Evolutionary conservation across 139 green algal genomes (phyloP), one percentile per base, ranked within the genome.

Genomic region (Coccomyxa sp.): DNA sequence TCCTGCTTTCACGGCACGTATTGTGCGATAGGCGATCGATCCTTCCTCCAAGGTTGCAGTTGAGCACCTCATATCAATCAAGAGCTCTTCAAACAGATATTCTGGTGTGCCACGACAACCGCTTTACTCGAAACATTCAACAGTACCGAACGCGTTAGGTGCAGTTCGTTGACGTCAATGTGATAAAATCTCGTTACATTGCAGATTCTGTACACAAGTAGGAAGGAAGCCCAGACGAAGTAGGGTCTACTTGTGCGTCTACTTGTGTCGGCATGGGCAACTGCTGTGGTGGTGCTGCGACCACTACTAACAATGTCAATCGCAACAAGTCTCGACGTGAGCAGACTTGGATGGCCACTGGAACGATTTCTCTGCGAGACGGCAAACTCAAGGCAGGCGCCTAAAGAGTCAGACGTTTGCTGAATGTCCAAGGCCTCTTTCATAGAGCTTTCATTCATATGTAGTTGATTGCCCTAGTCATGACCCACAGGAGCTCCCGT

Each of bases 401-500:
- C 13, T 13, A 28, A 38, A 71, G 11, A 51, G 28, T 74, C 16
- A 57, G 38, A 7, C 38, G 7, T 51, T 51, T 51, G 38, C 38
- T 51, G 38, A 51, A 13, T 23, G 17, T 16, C 14, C 27, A 67
- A 80, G 76, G 76, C 16, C 31, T n/a, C 32, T 60, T 28, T 80
- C 30, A 28, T 13, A 80, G 31, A 25, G 15, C 27, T 18, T 25
- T 15, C 4, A 80, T 18, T 21, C 1, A 7, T 21, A 57, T 21
- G n/a, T 78, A 45, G 14, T 31, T 27, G 58, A 67, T n/a, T 10
- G 45, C n/a, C 16, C 13, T 28, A 32, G 27, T 74, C 58, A 13
- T 68, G n/a, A 38, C 17, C 14, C 87, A 32, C 83, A 91, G 86
- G 85, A 89, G 81, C 77, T 92, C 45, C 89, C 89, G 13, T 11